Conservation (phyloP, 2,329 filamentous ascomycete genomes). For the Calonectria pseudoreteaudii region DNA sequence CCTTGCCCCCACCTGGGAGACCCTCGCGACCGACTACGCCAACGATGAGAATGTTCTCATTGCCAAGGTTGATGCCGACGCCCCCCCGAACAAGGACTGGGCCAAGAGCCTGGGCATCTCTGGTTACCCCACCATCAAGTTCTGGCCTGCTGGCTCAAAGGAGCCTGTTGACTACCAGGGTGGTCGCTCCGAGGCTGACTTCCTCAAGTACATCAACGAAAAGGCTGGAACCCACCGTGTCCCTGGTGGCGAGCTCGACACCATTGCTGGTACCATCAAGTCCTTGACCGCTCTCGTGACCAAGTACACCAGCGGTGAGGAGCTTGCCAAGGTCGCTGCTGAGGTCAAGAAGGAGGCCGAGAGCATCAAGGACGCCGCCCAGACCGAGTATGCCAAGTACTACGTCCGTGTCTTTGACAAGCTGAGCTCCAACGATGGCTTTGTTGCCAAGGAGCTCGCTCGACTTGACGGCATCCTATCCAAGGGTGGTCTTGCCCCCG, state of each 20-base stretch:
- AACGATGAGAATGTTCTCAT: constrained; percentile 84
- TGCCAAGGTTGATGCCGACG: constrained; percentile 96
- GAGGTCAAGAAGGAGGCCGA: constrained; percentile 80
- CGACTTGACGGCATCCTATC: constrained; percentile 82
- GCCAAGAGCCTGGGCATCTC: constrained; percentile 81
- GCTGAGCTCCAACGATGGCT: constrained; percentile 80
- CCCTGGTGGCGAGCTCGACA: constrained; percentile 82
- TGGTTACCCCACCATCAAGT: constrained; percentile 98
- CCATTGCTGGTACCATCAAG: constrained; percentile 84
- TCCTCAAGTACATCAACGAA: constrained; percentile 87
- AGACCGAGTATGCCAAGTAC: constrained; percentile 89
- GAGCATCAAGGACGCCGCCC: constrained; percentile 69
- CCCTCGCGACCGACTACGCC: constrained; percentile 83
- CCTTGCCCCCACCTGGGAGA: constrained; percentile 92
- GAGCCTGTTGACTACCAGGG: constrained; percentile 78
- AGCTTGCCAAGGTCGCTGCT: constrained; percentile 71
- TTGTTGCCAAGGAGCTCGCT: constrained; percentile 86
- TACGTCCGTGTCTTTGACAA: constrained; percentile 94
- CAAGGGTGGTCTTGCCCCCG: constrained; percentile 86
- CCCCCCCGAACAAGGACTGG: constrained; percentile 83
- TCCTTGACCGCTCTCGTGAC: constrained; percentile 80
- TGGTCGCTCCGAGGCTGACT: constrained; percentile 79
- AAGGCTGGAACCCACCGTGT: constrained; percentile 89
- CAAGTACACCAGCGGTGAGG: constrained; percentile 75
- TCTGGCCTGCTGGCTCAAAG: constrained; percentile 88